Percentiles rank a stretch among this genome's conserved stretches.
Evolutionary conservation across 306 rosid species (phyloP).

Genomic region (Vigna hirtella): DNA sequence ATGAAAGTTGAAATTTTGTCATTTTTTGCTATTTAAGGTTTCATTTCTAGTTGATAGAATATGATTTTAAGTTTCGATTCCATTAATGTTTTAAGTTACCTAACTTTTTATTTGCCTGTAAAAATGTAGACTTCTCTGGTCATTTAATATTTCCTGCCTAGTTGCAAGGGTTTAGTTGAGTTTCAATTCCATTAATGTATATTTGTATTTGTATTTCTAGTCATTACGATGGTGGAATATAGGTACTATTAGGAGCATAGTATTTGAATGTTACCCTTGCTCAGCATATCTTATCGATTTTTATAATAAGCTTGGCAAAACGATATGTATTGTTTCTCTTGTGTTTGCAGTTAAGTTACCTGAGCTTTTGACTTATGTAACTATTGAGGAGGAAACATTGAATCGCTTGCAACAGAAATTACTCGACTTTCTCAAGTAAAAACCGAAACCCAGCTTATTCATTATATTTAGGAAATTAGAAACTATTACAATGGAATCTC

Average conservation of each 20-base stretch:
- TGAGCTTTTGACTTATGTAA: slow-evolving; percentile 88
- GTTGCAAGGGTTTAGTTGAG: slow-evolving; percentile 26
- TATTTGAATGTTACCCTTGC: slow-evolving; percentile 38
- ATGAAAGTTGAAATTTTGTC: slow-evolving; percentile 34
- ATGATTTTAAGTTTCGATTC: slow-evolving; percentile 7
- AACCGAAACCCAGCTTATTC: slow-evolving; percentile 34
- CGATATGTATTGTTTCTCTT: slow-evolving; percentile 45
- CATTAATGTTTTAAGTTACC: slow-evolving; percentile 46
- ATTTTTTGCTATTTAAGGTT: not conserved
- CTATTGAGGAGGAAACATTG: slow-evolving; percentile 89
- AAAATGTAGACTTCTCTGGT: not conserved
- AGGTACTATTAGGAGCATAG: not conserved
- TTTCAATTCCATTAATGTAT: slow-evolving; percentile 16
- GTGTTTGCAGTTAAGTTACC: slow-evolving; percentile 89
- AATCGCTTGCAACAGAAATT: slow-evolving; percentile 77
- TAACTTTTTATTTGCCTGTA: slow-evolving; percentile 61
- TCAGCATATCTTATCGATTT: slow-evolving; percentile 35
- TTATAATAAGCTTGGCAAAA: slow-evolving; percentile 27
- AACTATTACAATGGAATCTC: slow-evolving; percentile 15
- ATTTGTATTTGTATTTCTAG: slow-evolving; percentile 11
- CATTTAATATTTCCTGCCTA: slow-evolving; percentile 17
- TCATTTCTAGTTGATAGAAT: slow-evolving; percentile 24
- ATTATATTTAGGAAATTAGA: slow-evolving; percentile 20
- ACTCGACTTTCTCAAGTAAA: slow-evolving; percentile 79
- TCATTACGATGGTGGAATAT: not conserved